Conservation (phyloP, 2,329 filamentous ascomycete genomes). For the Hymenoscyphus fructigenus region DNA sequence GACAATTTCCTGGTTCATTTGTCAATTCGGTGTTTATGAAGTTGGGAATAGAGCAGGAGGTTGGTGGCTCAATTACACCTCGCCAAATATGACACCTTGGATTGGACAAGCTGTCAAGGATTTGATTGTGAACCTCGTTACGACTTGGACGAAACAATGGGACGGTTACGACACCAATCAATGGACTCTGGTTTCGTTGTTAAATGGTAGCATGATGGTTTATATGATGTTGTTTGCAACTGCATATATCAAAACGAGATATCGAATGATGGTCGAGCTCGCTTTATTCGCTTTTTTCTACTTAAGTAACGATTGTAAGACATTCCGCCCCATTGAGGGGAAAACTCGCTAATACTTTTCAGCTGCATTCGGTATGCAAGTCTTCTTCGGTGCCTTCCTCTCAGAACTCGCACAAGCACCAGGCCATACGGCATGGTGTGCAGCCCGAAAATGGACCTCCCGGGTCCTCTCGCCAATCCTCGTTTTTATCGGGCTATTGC, state of each 20-base stretch:
- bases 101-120: conserved; percentile 44
- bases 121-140: conserved; percentile 46
- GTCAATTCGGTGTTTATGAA: conserved; percentile 56
- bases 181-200: conserved; percentile 56
- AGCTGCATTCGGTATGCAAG: conserved; percentile 55
- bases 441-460: conserved; percentile 43
- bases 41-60: conserved; percentile 57
- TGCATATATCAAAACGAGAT: conserved; percentile 47
- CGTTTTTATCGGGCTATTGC: conserved; percentile 51
- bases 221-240: conserved; percentile 54
- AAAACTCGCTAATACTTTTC: conserved; percentile 13
- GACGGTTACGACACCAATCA: conserved; percentile 58
- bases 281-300: conserved; percentile 51
- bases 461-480: conserved; percentile 48
- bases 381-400: conserved; percentile 62
- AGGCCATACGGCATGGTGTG: conserved; percentile 48
- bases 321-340: background rate
- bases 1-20: conserved; percentile 52
- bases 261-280: conserved; percentile 48
- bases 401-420: conserved; percentile 56
- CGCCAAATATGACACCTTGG: conserved; percentile 43
- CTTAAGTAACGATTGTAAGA: conserved; percentile 33
- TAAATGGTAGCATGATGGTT: conserved; percentile 54
- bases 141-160: conserved; percentile 50
- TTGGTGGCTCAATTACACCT: conserved; percentile 56